These are phyloP conservation scores for Cudoniella acicularis DNA, from an alignment of 495 filamentous ascomycete species.

Conservation along the genomic window DNA sequence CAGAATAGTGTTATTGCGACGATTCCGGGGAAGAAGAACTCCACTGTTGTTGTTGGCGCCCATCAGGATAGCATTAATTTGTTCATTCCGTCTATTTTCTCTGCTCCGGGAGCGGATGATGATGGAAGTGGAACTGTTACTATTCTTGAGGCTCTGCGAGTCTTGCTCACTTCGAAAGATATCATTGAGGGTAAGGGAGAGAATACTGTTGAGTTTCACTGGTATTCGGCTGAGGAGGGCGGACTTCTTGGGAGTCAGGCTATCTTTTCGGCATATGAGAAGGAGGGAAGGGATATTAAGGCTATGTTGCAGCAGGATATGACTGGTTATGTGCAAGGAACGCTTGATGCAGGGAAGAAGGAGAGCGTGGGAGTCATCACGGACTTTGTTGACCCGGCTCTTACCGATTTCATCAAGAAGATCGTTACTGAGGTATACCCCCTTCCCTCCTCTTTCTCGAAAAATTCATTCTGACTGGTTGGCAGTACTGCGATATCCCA, in stretches of 20 bases:
- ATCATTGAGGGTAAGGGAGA: constrained; percentile 45
- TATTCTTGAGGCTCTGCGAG: constrained; percentile 58
- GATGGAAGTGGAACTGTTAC: constrained; percentile 58
- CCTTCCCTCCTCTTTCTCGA: not conserved
- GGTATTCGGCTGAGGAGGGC: constrained; percentile 91
- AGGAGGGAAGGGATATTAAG: constrained; percentile 70
- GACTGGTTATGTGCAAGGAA: constrained; percentile 87
- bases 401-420: constrained; percentile 91
- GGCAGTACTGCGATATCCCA: constrained; percentile 82
- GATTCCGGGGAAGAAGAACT: constrained; percentile 80
- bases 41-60: constrained; percentile 72
- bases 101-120: constrained; percentile 59
- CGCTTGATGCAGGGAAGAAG: constrained; percentile 73
- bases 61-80: constrained; percentile 48
- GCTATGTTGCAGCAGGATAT: constrained; percentile 99
- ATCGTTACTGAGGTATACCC: constrained; percentile 66
- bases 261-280: constrained; percentile 83
- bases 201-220: constrained; percentile 95
- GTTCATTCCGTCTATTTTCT: constrained; percentile 74
- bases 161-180: constrained; percentile 46
- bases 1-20: constrained; percentile 91
- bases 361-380: constrained; percentile 92
- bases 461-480: constrained; percentile 4
- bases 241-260: constrained; percentile 64
- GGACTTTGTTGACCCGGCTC: constrained; percentile 77